These are phyloP conservation scores for Aspergillus sp. DNA, from an alignment of 2,329 filamentous ascomycete species.

Conservation along the genomic window DNA sequence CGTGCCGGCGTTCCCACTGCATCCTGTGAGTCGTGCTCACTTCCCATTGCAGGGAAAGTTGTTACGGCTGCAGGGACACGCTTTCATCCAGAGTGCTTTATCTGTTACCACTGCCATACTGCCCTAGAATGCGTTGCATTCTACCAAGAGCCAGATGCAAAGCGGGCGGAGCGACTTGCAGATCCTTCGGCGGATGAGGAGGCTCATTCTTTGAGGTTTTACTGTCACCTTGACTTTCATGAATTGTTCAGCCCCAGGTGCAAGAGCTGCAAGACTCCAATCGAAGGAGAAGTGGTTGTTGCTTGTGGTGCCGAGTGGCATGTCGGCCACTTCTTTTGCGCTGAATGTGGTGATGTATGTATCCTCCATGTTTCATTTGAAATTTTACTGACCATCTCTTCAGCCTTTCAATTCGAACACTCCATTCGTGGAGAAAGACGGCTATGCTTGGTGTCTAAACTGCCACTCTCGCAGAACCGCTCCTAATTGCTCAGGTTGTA, in stretches of 20 bases:
- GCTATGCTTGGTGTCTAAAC: slow-evolving; percentile 92
- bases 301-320: slow-evolving; percentile 97
- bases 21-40: slow-evolving; percentile 78
- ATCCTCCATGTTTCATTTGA: background rate
- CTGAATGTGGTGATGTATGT: slow-evolving; percentile 82
- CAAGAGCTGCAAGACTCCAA: slow-evolving; percentile 94
- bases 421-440: slow-evolving; percentile 96
- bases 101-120: slow-evolving; percentile 83
- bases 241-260: slow-evolving; percentile 90
- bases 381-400: slow-evolving; percentile 16
- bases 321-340: slow-evolving; percentile 97
- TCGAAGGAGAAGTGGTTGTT: slow-evolving; percentile 90
- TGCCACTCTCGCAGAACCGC: slow-evolving; percentile 92
- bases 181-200: slow-evolving; percentile 61
- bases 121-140: slow-evolving; percentile 93
- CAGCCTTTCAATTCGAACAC: slow-evolving; percentile 59
- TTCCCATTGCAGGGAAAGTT: slow-evolving; percentile 86
- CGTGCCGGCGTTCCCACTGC: slow-evolving; percentile 61
- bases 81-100: slow-evolving; percentile 93
- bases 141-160: slow-evolving; percentile 80
- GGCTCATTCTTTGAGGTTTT: slow-evolving; percentile 73
- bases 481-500: slow-evolving; percentile 84
- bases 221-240: slow-evolving; percentile 98
- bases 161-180: slow-evolving; percentile 69
- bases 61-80: slow-evolving; percentile 78